Base-by-base conservation (phyloP, 1,139 yeast species). In the Protomyces gravidus region DNA sequence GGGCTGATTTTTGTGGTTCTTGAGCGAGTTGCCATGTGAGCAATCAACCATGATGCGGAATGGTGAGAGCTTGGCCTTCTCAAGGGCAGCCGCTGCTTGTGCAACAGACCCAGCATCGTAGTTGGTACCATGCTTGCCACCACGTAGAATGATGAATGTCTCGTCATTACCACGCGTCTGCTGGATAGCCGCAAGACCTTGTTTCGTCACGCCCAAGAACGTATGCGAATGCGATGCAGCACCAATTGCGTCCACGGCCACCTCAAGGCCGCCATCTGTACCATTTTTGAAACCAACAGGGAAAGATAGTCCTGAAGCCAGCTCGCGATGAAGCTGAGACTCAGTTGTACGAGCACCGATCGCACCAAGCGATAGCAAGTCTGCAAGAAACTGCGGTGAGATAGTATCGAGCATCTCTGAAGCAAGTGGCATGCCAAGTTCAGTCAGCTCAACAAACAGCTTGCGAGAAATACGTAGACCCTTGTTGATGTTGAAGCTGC, bases 331-430 rank as follows among this genome's bases (percentile, higher is more conserved):
- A 64, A 90, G 82, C 76, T 90, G 97, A 36, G 96, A 89, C 75
- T 90, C 97, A 47, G 97, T 90, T 58, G 97, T 90, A 78, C 97
- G 85, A 61, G 97, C 97, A 68, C 97, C 97, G 72, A 90, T 89
- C 62, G 97, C 97, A 68, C 97, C 97, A 52, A 90, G 82, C 32
- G 95, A 85, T 78, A 90, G 84, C 68, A 90, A 81, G 71, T 90
- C 97, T 49, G 90, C 80, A 68, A 90, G 78, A 76, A 86, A 90
- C 76, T 89, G 97, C 4, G 97, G 97, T 33, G 95, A 86, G 66
- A 90, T 90, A 40, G 97, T 92, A 72, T 92, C 98, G 71, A 92
- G 82, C 97, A 92, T 90, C 76, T 92, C 98, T 64, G 95, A 88
- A 40, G 96, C 97, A 73, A 92, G 89, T 50, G 97, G 97, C 63